Conservation (phyloP, 352 stramenopile species). For the Pythium dissotocum region DNA sequence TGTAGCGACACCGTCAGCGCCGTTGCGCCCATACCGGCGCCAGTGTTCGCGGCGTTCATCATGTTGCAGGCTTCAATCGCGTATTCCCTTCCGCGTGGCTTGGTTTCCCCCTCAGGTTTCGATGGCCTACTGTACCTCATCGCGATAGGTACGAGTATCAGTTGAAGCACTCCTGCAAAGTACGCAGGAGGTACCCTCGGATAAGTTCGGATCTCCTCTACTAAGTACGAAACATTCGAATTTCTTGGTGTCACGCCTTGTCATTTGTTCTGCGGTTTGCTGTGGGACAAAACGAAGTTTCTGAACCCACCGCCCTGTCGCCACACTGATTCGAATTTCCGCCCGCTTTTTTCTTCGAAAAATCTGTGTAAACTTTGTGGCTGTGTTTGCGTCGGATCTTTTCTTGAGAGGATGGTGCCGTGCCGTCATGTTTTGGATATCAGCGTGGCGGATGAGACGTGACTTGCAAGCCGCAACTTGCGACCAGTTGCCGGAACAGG, state of each 20-base stretch:
- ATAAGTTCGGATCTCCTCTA: neutral
- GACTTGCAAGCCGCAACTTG: too few species aligned
- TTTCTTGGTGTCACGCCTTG: neutral
- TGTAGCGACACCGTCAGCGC: conserved; percentile 58
- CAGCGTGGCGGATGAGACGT: too few species aligned
- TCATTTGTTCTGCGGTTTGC: neutral
- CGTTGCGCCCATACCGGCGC: conserved; percentile 12
- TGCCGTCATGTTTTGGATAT: too few species aligned
- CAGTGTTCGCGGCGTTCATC: conserved; percentile 33
- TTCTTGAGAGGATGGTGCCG: too few species aligned
- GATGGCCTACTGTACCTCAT: neutral
- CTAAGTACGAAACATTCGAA: conserved; percentile 7
- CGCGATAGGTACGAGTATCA: conserved; percentile 4
- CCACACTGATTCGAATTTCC: neutral
- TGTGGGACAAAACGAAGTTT: neutral
- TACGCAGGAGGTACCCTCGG: neutral
- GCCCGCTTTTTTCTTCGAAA: neutral
- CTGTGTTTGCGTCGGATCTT: too few species aligned
- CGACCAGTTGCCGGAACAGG: too few species aligned
- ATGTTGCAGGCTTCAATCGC: neutral
- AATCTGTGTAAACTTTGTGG: neutral
- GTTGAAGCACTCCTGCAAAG: neutral
- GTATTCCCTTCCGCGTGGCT: conserved; percentile 18
- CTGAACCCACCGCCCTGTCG: neutral
- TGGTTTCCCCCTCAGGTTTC: conserved; percentile 6